A percentile compares a stretch with the other conserved stretches of the same genome.
These are phyloP conservation scores for Leccinum fibrillosum DNA, from an alignment of 768 basidiomycete species.

Conservation along the genomic window DNA sequence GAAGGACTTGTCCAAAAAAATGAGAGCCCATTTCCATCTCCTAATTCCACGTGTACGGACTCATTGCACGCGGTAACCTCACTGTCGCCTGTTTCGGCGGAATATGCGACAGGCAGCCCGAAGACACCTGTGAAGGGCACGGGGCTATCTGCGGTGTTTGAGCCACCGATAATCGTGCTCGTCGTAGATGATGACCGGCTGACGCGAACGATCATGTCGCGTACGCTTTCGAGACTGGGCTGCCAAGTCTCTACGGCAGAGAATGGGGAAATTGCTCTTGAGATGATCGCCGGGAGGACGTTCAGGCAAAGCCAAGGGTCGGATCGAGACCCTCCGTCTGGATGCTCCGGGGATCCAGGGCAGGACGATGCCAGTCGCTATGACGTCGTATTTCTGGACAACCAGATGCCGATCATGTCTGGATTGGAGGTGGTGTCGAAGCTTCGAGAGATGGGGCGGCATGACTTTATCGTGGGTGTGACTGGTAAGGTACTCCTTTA, in stretches of 20 bases:
- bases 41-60: slow-evolving; percentile 5
- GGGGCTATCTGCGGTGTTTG: slow-evolving; percentile 31
- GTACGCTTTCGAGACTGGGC: slow-evolving; percentile 74
- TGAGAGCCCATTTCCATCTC: neutral
- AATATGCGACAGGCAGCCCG: slow-evolving; percentile 7
- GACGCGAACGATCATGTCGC: slow-evolving; percentile 77
- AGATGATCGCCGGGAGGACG: slow-evolving; percentile 55
- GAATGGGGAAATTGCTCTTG: slow-evolving; percentile 76
- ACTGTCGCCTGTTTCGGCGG: slow-evolving; percentile 1
- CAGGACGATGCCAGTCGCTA: slow-evolving; percentile 16
- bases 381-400: slow-evolving; percentile 56
- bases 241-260: slow-evolving; percentile 79
- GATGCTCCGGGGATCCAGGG: neutral
- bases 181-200: slow-evolving; percentile 84
- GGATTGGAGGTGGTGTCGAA: slow-evolving; percentile 66
- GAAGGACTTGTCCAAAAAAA: neutral
- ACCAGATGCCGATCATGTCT: slow-evolving; percentile 83
- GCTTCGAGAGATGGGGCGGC: slow-evolving; percentile 60
- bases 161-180: slow-evolving; percentile 58
- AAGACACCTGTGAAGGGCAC: slow-evolving; percentile 14
- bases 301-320: neutral
- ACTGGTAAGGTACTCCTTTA: slow-evolving; percentile 45
- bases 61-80: neutral
- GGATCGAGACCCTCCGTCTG: neutral
- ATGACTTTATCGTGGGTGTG: slow-evolving; percentile 80